Evolutionary conservation across 331 rosid species (phyloP).

Genomic region (Malus hybrid): DNA sequence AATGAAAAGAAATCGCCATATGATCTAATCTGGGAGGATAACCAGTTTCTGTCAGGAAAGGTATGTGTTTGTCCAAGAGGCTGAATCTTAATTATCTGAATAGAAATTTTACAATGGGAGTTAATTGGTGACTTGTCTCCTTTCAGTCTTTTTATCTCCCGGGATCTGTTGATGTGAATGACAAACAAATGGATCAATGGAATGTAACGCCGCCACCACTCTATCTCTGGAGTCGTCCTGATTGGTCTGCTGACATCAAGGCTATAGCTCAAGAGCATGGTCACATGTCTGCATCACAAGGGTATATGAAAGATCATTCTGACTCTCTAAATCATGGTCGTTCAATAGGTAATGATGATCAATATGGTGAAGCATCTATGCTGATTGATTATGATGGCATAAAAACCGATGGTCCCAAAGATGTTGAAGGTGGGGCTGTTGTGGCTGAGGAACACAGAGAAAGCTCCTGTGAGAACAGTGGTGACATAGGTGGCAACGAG

Average conservation of each 20-base stretch:
- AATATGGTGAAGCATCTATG: conserved; percentile 8
- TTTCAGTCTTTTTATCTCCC: conserved; percentile 90
- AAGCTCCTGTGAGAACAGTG: conserved; percentile 2
- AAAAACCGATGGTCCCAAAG: conserved; percentile 19
- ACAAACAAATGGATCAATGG: conserved; percentile 79
- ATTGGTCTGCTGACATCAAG: conserved; percentile 47
- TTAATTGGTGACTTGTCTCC: conserved; percentile 13
- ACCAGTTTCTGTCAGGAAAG: conserved; percentile 59
- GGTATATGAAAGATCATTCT: conserved; percentile 9
- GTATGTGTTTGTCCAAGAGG: conserved; percentile 20
- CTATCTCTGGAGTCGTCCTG: conserved; percentile 71
- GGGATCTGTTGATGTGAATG: conserved; percentile 62
- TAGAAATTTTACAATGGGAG: conserved; percentile 1
- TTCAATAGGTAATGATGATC: conserved; percentile 1
- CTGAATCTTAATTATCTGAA: not conserved
- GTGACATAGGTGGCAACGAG: conserved; percentile 22
- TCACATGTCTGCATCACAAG: conserved; percentile 22
- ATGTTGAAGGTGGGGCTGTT: conserved; percentile 13
- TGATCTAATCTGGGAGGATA: conserved; percentile 87
- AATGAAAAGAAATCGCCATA: conserved; percentile 43
- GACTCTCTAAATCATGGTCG: conserved; percentile 14
- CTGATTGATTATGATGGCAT: not conserved
- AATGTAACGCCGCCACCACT: conserved; percentile 55
- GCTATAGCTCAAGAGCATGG: conserved; percentile 50
- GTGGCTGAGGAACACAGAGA: conserved; percentile 16